Evolutionary conservation across 1,139 yeast genomes (phyloP), one percentile per base, ranked within the genome.

Genomic region (Kodamaea suecica): DNA sequence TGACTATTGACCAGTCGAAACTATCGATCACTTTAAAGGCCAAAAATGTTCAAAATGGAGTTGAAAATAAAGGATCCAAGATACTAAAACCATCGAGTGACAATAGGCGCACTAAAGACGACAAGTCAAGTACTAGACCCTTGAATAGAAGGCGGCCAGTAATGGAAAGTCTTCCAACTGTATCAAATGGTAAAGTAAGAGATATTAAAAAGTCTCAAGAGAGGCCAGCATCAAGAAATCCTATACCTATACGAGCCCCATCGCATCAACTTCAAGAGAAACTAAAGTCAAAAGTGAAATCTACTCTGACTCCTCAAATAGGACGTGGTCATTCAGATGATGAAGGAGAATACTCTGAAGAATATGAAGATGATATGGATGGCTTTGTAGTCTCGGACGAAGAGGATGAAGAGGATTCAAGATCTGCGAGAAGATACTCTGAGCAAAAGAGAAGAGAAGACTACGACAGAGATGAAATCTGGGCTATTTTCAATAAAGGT

Each of bases 391-490:
- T 69, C 7, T 76, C 78, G 10, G 83, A 78, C 40, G 84, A 77
- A 32, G 81, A 73, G 19, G 78, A 65, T 17, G 63, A 56, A n/a
- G n/a, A n/a, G n/a, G n/a, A n/a, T n/a, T n/a, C n/a, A n/a, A n/a
- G n/a, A n/a, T n/a, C 27, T 36, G 41, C 24, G 17, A 12, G 30
- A 23, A 15, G 15, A 23, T 5, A 17, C 23, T 11, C 13, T n/a
- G n/a, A n/a, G 27, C 15, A 28, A 5, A 3, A 43, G 45, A 20
- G 50, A 48, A 7, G 9, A 1, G 46, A 41, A 10, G 86, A 78
- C 7, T 85, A 82, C 48, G 84, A 85, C 48, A 63, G 92, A 35
- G 90, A 84, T 43, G 96, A 88, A 55, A 88, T 90, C 32, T 87
- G 96, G 95, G 78, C 80, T 23, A 74, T 90, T 59, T 84, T 88